Evolutionary conservation across 139 green algal species (phyloP).

Genomic region (Tetratostichococcus sp.): DNA sequence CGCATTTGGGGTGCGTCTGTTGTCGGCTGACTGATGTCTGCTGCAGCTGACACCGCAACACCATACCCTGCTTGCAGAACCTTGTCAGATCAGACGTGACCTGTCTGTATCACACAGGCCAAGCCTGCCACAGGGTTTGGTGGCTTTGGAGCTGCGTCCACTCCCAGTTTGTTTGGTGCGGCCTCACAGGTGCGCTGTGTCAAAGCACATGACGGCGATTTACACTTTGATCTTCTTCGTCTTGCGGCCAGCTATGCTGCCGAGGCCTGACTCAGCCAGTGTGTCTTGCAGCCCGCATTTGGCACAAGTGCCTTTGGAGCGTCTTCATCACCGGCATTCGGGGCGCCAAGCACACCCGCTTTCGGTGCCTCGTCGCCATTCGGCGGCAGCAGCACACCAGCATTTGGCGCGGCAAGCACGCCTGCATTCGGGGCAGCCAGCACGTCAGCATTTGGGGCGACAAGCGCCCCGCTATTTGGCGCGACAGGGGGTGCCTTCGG

Average conservation of each 20-base stretch:
- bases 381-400: constrained; percentile 13
- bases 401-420: constrained; percentile 1
- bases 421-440: background rate
- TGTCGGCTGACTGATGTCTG: no score
- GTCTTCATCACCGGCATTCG: constrained; percentile 33
- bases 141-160: constrained; percentile 18
- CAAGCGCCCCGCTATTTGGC: background rate
- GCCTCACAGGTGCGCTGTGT: background rate
- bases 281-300: constrained; percentile 7
- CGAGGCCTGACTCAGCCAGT: background rate
- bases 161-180: constrained; percentile 8
- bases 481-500: constrained; percentile 15
- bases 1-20: no score
- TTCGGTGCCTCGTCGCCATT: constrained; percentile 36
- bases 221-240: no score
- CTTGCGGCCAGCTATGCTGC: no score
- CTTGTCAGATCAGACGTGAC: background rate
- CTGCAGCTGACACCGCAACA: no score
- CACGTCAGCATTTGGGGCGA: background rate
- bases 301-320: background rate
- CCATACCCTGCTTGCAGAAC: background rate
- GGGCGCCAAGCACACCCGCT: constrained; percentile 18
- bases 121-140: constrained; percentile 8
- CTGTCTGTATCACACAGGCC: no score
- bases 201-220: background rate